Base-by-base conservation (phyloP, 2,329 filamentous ascomycete genomes). In the Sclerotinia borealis region DNA sequence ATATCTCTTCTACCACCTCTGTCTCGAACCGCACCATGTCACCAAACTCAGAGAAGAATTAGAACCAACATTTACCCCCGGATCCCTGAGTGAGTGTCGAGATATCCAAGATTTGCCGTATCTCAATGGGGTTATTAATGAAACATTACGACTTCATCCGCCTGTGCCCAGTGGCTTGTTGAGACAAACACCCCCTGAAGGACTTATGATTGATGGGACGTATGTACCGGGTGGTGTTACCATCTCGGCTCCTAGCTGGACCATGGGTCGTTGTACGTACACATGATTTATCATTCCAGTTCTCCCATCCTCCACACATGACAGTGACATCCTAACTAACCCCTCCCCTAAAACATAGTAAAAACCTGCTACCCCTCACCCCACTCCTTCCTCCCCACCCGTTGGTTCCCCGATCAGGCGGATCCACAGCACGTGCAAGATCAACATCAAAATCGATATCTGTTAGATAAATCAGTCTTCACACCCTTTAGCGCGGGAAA, bases 1-100 rank as follows among this genome's bases (percentile, higher is more conserved):
- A 1, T 72, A 73, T 58, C 68, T 79, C 8, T 77, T 81, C 69
- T 80, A 77, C 65, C 63, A 68, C 39, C 59, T 73, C 2, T 65
- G 63, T 11, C 49, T 60, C 4, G 54, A 66, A 10, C 70, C 63
- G 0, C 43, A 51, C 7, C 50, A 64, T 4, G 27, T 68, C n/a
- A 1, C 47, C 0, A 66, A 64, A 10, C 58, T 71, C 9, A 61
- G 67, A n/a, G 52, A 66, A 37, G 69, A 71, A 56, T 34, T 70
- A 1, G 37, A 43, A 10, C 45, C 61, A 2, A 31, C 41, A 11
- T 66, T 63, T 34, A 25, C 55, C 17, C 59, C 63, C 9, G 43
- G 56, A 7, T 64, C 61, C 7, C 65, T 65, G 31, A 61, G 39
- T 29, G 63, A 66, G 51, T 58, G 48, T 13, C 61, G 47, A 55